Percentiles rank a stretch among this genome's conserved stretches.
These are phyloP conservation scores for Aureobasidium sp. DNA, from an alignment of 2,329 filamentous ascomycete species.

Conservation along the genomic window DNA sequence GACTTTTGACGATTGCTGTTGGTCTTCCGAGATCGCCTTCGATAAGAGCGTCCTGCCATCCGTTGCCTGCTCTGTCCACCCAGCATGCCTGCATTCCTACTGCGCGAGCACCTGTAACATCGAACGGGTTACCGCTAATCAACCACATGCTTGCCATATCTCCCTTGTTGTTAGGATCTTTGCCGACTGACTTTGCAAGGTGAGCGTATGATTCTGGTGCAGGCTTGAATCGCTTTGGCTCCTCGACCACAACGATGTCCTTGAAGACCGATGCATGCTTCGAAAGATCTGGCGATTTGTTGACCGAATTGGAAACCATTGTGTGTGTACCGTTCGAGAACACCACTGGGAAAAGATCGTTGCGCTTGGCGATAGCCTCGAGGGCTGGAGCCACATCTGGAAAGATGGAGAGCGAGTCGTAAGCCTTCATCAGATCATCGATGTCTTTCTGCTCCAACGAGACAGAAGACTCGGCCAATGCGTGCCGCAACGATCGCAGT, in stretches of 20 bases:
- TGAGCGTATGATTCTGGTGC: constrained; percentile 55
- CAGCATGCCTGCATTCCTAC: constrained; percentile 59
- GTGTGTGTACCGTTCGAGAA: constrained; percentile 63
- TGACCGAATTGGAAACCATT: constrained; percentile 58
- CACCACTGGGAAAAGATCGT: constrained; percentile 48
- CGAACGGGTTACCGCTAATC: constrained; percentile 67
- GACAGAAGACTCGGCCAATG: constrained; percentile 51
- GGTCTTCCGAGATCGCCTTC: constrained; percentile 40
- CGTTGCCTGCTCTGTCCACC: constrained; percentile 56
- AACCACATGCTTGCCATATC: constrained; percentile 55
- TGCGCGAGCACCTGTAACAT: constrained; percentile 57
- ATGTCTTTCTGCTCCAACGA: constrained; percentile 40
- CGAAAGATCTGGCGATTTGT: constrained; percentile 49
- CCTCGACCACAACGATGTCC: constrained; percentile 56
- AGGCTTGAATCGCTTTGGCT: constrained; percentile 58
- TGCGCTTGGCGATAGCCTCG: constrained; percentile 36
- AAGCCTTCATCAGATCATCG: constrained; percentile 53
- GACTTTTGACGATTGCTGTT: constrained; percentile 46
- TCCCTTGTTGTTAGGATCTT: constrained; percentile 31
- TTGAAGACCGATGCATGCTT: constrained; percentile 45
- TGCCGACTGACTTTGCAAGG: constrained; percentile 47
- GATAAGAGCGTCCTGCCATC: constrained; percentile 59
- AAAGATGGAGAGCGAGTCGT: constrained; percentile 58
- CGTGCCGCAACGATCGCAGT: constrained; percentile 54
- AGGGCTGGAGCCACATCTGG: constrained; percentile 55